These are phyloP conservation scores for Suillus bovinus DNA, from an alignment of 768 basidiomycete species.

Conservation along the genomic window DNA sequence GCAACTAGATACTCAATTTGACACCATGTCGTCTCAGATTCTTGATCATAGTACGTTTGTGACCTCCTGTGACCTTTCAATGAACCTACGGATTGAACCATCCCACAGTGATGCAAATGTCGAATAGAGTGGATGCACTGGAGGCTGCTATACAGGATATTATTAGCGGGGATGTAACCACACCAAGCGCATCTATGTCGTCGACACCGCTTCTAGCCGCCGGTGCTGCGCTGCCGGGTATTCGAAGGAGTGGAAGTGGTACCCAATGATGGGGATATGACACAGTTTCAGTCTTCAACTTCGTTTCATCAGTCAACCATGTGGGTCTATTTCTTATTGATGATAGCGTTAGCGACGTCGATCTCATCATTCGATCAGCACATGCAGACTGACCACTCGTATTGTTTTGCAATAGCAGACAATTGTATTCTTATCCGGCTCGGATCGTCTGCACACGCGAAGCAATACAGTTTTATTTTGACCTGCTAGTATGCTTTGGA, in stretches of 20 bases:
- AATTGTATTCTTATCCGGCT: not conserved
- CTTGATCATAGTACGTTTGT: constrained; percentile 71
- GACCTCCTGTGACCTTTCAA: constrained; percentile 9
- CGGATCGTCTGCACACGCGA: not conserved
- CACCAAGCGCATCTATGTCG: constrained; percentile 58
- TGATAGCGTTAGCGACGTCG: not conserved
- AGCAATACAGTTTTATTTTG: not conserved
- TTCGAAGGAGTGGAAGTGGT: constrained; percentile 46
- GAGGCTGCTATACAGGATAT: constrained; percentile 92
- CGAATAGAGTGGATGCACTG: constrained; percentile 83
- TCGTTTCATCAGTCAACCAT: not conserved
- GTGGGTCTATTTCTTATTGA: not conserved
- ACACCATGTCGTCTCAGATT: constrained; percentile 91
- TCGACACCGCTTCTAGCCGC: constrained; percentile 43
- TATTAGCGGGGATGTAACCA: constrained; percentile 67
- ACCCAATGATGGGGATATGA: constrained; percentile 8
- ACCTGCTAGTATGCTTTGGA: not conserved
- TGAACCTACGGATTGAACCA: constrained; percentile 10
- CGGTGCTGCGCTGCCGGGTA: constrained; percentile 33
- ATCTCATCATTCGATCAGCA: not conserved
- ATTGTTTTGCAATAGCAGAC: not conserved
- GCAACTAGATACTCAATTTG: constrained; percentile 87
- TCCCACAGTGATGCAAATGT: constrained; percentile 86
- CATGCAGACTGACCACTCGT: not conserved
- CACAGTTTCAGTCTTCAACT: not conserved